These are phyloP conservation scores for Metschnikowia noctiluminum DNA, from an alignment of 805 yeast genomes.

Conservation along the genomic window DNA sequence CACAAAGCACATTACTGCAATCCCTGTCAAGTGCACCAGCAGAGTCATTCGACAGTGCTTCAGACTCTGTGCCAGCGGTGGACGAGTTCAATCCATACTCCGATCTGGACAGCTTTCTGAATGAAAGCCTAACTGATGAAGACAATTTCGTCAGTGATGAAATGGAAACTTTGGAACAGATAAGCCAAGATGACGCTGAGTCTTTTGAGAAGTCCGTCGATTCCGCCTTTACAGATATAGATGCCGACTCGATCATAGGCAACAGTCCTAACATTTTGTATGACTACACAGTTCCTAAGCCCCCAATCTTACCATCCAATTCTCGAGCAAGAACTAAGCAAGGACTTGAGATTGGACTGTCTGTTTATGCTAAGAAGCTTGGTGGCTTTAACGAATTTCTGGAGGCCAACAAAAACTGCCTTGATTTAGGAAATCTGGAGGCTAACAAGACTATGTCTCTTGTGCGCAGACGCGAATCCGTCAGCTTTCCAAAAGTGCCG, in stretches of 20 bases:
- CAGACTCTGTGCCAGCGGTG: constrained; percentile 1
- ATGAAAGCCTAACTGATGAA: constrained; percentile 3
- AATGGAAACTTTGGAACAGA: constrained; percentile 9
- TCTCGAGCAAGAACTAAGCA: constrained; percentile 1
- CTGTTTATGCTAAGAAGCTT: constrained; percentile 1
- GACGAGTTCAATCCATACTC: not conserved
- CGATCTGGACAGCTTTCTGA: not conserved
- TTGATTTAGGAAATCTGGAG: not conserved
- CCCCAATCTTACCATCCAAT: constrained; percentile 12
- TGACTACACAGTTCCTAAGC: constrained; percentile 18
- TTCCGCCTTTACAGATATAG: constrained; percentile 44
- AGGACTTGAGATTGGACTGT: not conserved
- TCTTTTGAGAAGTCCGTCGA: constrained; percentile 30
- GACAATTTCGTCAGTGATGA: constrained; percentile 4
- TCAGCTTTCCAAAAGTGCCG: constrained; percentile 14
- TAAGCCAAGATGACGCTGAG: constrained; percentile 8
- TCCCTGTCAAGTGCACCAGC: constrained; percentile 2
- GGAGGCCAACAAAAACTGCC: not conserved
- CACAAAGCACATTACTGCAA: constrained; percentile 13
- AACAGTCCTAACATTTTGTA: constrained; percentile 18
- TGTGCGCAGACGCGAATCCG: constrained; percentile 8
- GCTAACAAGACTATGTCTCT: constrained; percentile 1
- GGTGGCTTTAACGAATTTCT: not conserved
- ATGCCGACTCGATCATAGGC: constrained; percentile 36
- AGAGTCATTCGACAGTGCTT: not conserved